phyloP scores from a whole-genome alignment of 2,329 filamentous ascomycete genomes.

The Colletotrichum sp. region DNA sequence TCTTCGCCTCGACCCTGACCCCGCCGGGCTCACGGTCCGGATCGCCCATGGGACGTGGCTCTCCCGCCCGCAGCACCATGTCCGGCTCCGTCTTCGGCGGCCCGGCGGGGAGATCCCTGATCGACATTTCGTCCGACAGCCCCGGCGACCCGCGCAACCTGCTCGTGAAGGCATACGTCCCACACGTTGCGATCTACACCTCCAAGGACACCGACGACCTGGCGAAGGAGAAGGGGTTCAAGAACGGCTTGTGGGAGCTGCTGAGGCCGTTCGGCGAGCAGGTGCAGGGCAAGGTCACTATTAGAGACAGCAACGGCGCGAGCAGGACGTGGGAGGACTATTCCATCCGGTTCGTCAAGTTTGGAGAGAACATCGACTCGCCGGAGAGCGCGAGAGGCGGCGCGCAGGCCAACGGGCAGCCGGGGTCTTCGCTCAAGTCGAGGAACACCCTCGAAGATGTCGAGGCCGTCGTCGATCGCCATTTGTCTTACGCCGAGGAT shows the following conservation, averaged over 20 bases:
- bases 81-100: conserved; percentile 64
- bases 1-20: conserved; percentile 71
- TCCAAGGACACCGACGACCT: conserved; percentile 85
- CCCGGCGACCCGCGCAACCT: conserved; percentile 65
- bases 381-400: conserved; percentile 45
- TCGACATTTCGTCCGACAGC: conserved; percentile 47
- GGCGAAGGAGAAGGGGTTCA: conserved; percentile 82
- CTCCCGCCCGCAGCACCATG: conserved; percentile 56
- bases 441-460: conserved; percentile 62
- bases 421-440: conserved; percentile 14
- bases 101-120: conserved; percentile 46
- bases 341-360: conserved; percentile 80
- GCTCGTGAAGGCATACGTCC: conserved; percentile 85
- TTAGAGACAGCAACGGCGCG: conserved; percentile 87
- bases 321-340: conserved; percentile 89
- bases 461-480: conserved; percentile 80
- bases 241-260: conserved; percentile 81
- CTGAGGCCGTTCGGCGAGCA: conserved; percentile 90
- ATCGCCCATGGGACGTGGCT: conserved; percentile 67
- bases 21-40: conserved; percentile 71
- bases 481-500: conserved; percentile 77
- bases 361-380: conserved; percentile 63
- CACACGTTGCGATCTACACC: conserved; percentile 86
- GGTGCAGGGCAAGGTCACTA: conserved; percentile 84
- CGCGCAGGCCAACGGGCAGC: conserved; percentile 32